phyloP scores from a whole-genome alignment of 192 early-diverging fungal species.

The Oehlia diaphana region DNA sequence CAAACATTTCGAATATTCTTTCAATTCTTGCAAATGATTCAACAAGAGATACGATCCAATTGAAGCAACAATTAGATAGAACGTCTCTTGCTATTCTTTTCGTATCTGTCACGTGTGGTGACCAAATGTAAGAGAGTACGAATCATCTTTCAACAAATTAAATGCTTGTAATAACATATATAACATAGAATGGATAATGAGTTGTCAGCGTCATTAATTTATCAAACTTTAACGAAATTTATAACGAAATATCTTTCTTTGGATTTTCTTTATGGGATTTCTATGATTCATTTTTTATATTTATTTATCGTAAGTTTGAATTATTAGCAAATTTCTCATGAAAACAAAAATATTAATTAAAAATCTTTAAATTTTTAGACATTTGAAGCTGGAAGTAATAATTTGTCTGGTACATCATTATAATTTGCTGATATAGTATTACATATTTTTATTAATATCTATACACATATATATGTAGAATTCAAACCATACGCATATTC shows the following conservation, averaged over 20 bases:
- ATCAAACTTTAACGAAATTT: conserved; percentile 7
- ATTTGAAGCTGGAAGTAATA: conserved; percentile 5
- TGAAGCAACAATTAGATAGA: conserved; percentile 13
- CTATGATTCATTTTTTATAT: conserved; percentile 28
- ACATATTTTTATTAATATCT: neutral
- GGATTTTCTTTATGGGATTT: conserved; percentile 15
- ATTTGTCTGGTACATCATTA: neutral
- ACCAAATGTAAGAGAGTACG: neutral
- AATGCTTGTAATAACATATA: neutral
- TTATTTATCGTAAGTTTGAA: conserved; percentile 18
- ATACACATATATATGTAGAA: neutral
- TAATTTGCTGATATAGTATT: neutral
- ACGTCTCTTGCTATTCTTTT: conserved; percentile 18
- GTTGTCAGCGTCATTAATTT: neutral
- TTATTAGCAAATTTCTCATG: neutral
- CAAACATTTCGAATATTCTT: neutral
- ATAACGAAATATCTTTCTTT: conserved; percentile 11
- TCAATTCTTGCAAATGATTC: neutral
- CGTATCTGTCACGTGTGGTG: neutral
- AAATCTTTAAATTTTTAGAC: neutral
- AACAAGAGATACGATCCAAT: neutral
- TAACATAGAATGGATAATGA: neutral
- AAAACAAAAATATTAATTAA: neutral
- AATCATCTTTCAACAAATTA: no score
- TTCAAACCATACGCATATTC: conserved; percentile 16